These are phyloP conservation scores for Albophoma yamanashiensis DNA, from an alignment of 2,329 filamentous ascomycete genomes.

Conservation along the genomic window DNA sequence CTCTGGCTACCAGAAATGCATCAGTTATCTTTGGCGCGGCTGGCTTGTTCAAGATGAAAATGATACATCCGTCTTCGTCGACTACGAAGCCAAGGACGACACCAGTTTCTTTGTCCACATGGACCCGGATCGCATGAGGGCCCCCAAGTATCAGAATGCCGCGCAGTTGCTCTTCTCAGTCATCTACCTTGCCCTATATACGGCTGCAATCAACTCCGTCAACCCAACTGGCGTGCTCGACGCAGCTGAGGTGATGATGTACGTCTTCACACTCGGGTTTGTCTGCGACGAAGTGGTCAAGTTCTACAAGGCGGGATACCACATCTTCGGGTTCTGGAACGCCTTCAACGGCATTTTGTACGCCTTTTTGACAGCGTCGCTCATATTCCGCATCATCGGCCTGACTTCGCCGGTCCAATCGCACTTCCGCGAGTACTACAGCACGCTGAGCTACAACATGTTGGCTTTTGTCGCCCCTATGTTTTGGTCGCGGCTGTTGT, in stretches of 20 bases:
- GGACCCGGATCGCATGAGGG: conserved; percentile 88
- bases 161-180: conserved; percentile 79
- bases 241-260: conserved; percentile 70
- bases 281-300: conserved; percentile 81
- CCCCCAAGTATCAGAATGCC: conserved; percentile 84
- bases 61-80: conserved; percentile 79
- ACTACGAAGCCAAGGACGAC: conserved; percentile 75
- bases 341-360: conserved; percentile 86
- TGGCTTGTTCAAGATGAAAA: conserved; percentile 96
- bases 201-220: conserved; percentile 85
- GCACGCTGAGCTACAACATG: conserved; percentile 84
- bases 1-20: conserved; percentile 92
- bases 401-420: conserved; percentile 46
- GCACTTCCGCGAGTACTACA: conserved; percentile 47
- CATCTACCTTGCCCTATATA: conserved; percentile 76
- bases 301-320: conserved; percentile 85
- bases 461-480: conserved; percentile 87
- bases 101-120: conserved; percentile 71
- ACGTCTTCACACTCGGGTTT: conserved; percentile 85
- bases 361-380: conserved; percentile 63
- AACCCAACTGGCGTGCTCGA: conserved; percentile 80
- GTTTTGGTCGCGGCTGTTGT: conserved; percentile 89
- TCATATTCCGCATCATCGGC: conserved; percentile 70
- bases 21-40: conserved; percentile 83
- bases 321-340: conserved; percentile 95